Evolutionary conservation across 768 basidiomycete species (phyloP).

Genomic region (Trametes gibbosa): DNA sequence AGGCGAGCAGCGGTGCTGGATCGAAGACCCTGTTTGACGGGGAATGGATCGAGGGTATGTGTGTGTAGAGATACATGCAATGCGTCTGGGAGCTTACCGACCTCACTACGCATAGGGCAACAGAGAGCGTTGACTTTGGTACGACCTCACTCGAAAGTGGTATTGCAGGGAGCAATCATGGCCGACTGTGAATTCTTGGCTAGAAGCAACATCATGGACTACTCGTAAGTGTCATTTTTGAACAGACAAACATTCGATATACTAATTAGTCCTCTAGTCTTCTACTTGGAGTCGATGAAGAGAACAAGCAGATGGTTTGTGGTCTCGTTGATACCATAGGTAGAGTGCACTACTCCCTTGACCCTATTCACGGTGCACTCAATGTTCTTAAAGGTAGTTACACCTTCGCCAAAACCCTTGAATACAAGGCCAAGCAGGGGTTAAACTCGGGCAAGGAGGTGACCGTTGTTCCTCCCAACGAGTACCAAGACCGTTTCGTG

Average conservation of each 20-base stretch:
- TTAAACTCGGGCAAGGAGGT: conserved; percentile 70
- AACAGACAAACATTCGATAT: background rate
- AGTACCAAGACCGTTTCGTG: conserved; percentile 78
- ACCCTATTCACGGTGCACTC: background rate
- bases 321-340: conserved; percentile 86
- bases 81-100: background rate
- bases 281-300: conserved; percentile 69
- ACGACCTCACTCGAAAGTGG: conserved; percentile 69
- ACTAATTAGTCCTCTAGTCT: conserved; percentile 41
- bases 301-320: conserved; percentile 64
- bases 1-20: conserved; percentile 38
- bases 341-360: conserved; percentile 10
- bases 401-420: conserved; percentile 82
- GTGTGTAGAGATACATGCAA: background rate
- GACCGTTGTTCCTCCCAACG: conserved; percentile 75
- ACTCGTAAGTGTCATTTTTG: conserved; percentile 47
- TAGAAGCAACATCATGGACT: conserved; percentile 82
- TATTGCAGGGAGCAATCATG: conserved; percentile 65
- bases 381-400: conserved; percentile 52
- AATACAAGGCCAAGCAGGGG: conserved; percentile 82
- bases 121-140: conserved; percentile 63
- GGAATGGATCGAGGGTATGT: conserved; percentile 78
- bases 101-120: conserved; percentile 43
- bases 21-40: conserved; percentile 72
- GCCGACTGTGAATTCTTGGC: conserved; percentile 74